phyloP scores from a whole-genome alignment of 768 basidiomycete species.

The Termitomyces sp. region DNA sequence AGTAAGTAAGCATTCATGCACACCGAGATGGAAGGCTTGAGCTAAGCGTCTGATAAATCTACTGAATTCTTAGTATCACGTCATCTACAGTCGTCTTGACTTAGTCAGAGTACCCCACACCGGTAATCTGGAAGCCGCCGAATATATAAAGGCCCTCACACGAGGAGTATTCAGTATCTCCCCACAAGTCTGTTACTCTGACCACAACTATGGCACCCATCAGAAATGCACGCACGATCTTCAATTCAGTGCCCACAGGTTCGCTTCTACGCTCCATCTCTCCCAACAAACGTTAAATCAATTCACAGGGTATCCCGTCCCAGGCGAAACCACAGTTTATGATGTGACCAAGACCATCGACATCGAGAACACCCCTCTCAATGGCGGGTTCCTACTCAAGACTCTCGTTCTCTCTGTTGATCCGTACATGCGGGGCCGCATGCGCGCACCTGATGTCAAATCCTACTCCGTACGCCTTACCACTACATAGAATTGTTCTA shows the following conservation, averaged over 20 bases:
- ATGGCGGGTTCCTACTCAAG: constrained; percentile 49
- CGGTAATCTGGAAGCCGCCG: not conserved
- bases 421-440: constrained; percentile 36
- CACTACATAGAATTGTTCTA: too few relatives aligned
- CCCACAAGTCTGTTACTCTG: not conserved
- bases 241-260: constrained; percentile 1
- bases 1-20: too few relatives aligned
- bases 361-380: constrained; percentile 37
- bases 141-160: not conserved
- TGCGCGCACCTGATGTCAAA: constrained; percentile 28
- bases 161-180: not conserved
- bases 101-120: too few relatives aligned
- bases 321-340: constrained; percentile 42
- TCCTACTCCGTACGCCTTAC: constrained; percentile 21
- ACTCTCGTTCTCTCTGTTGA: constrained; percentile 42
- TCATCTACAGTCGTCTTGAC: too few relatives aligned
- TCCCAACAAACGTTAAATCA: too few relatives aligned
- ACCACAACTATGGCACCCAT: not conserved
- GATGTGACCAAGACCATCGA: constrained; percentile 47
- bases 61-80: too few relatives aligned
- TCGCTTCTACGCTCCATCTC: not conserved
- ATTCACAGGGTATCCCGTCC: constrained; percentile 35
- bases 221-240: constrained; percentile 3
- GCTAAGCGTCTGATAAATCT: too few relatives aligned
- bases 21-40: too few relatives aligned